Conservation (phyloP, 345 rosid species). For the Syzygium aromaticum region DNA sequence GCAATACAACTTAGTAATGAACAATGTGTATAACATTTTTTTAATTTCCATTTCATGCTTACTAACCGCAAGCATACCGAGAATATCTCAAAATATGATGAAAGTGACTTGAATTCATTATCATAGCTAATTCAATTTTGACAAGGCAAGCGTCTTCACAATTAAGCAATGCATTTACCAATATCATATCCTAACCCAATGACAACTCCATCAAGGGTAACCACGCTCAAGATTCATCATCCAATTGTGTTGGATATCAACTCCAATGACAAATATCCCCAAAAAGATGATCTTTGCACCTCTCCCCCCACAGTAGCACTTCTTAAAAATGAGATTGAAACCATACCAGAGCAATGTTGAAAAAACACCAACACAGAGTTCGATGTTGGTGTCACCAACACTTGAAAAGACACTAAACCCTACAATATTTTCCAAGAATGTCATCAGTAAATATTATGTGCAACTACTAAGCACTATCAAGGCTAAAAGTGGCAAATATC, state of each 20-base stretch:
- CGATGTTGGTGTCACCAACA: conserved; percentile 47
- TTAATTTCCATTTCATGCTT: neutral
- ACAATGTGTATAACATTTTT: neutral
- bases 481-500: neutral
- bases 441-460: conserved; percentile 19
- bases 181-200: neutral
- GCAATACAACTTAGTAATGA: neutral
- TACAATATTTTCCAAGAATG: conserved; percentile 44
- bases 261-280: conserved; percentile 2
- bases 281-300: conserved; percentile 3
- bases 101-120: neutral
- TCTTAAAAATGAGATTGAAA: conserved; percentile 23
- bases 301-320: neutral
- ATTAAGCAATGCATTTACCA: neutral
- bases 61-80: neutral
- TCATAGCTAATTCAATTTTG: neutral
- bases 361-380: conserved; percentile 47
- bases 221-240: neutral
- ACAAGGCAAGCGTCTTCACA: neutral
- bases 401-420: conserved; percentile 49
- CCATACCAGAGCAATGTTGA: conserved; percentile 54
- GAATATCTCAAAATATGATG: neutral
- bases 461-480: neutral
- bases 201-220: neutral
- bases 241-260: neutral